phyloP scores from a whole-genome alignment of 805 yeast genomes.

The Saccharomycopsis babjevae region DNA sequence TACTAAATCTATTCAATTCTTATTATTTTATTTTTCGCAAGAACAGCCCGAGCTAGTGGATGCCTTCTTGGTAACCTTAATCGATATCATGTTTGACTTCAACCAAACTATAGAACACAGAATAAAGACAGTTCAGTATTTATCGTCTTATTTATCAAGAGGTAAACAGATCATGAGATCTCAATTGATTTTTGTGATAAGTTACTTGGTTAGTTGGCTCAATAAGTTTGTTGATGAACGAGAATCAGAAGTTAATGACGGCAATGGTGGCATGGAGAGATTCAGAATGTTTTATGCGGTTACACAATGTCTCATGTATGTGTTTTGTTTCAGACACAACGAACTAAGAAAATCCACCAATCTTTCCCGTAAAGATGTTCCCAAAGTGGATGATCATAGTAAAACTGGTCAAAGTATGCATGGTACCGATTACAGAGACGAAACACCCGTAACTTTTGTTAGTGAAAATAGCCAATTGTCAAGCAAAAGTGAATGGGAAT shows the following conservation, averaged over 20 bases:
- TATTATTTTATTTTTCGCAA: constrained; percentile 74
- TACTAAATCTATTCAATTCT: constrained; percentile 79
- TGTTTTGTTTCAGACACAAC: constrained; percentile 79
- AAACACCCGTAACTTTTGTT: not conserved
- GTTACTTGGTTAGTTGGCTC: constrained; percentile 76
- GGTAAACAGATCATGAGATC: constrained; percentile 60
- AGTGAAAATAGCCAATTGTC: constrained; percentile 14
- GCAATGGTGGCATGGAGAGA: constrained; percentile 68
- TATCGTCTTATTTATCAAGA: constrained; percentile 83
- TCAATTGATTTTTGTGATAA: constrained; percentile 74
- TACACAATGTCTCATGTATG: constrained; percentile 81
- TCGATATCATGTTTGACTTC: constrained; percentile 72
- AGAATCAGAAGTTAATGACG: constrained; percentile 65
- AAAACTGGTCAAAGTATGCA: constrained; percentile 22
- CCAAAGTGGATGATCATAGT: constrained; percentile 22
- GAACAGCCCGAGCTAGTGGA: constrained; percentile 75
- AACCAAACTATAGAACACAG: constrained; percentile 62
- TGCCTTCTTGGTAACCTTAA: constrained; percentile 67
- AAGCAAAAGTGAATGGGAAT: constrained; percentile 50
- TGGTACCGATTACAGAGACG: constrained; percentile 23
- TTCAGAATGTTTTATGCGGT: constrained; percentile 85
- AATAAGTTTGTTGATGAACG: constrained; percentile 73
- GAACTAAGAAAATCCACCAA: constrained; percentile 29
- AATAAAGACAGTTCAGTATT: constrained; percentile 83
- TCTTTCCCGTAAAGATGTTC: constrained; percentile 21